Conservation (phyloP, 1,284 basidiomycete genomes). For the Inonotus obliquus region DNA sequence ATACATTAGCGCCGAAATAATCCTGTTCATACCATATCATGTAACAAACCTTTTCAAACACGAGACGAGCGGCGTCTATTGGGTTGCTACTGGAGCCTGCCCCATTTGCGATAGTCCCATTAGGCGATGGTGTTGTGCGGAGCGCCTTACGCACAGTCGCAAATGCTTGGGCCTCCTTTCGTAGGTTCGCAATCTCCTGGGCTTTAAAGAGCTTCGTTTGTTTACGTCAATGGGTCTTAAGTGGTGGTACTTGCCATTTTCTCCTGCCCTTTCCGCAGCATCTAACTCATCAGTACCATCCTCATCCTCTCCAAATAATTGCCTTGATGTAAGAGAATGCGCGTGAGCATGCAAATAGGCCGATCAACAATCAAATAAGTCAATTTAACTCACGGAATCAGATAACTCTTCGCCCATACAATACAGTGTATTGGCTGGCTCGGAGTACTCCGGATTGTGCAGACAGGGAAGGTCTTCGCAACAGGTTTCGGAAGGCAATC, state of each 20-base stretch:
- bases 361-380: slow-evolving; percentile 9
- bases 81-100: slow-evolving; percentile 23
- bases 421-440: slow-evolving; percentile 98
- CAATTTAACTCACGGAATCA: slow-evolving; percentile 72
- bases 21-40: not conserved
- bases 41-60: slow-evolving; percentile 77
- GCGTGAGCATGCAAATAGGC: not conserved
- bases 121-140: slow-evolving; percentile 31
- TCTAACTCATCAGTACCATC: slow-evolving; percentile 75
- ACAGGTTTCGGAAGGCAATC: slow-evolving; percentile 88
- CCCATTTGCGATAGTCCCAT: slow-evolving; percentile 13
- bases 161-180: slow-evolving; percentile 89
- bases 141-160: slow-evolving; percentile 68
- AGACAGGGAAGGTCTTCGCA: slow-evolving; percentile 95
- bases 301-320: slow-evolving; percentile 91
- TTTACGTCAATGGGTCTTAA: not conserved
- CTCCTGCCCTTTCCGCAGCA: slow-evolving; percentile 82
- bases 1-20: not conserved
- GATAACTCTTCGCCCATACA: slow-evolving; percentile 98
- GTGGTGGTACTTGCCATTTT: slow-evolving; percentile 58
- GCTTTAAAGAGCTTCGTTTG: slow-evolving; percentile 40
- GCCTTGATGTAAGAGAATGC: slow-evolving; percentile 42
- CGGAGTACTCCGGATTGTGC: slow-evolving; percentile 96
- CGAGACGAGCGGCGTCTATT: slow-evolving; percentile 59
- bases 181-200: slow-evolving; percentile 85